phyloP scores from a whole-genome alignment of 2,329 filamentous ascomycete genomes.

The Ascochyta clinopodiicola region DNA sequence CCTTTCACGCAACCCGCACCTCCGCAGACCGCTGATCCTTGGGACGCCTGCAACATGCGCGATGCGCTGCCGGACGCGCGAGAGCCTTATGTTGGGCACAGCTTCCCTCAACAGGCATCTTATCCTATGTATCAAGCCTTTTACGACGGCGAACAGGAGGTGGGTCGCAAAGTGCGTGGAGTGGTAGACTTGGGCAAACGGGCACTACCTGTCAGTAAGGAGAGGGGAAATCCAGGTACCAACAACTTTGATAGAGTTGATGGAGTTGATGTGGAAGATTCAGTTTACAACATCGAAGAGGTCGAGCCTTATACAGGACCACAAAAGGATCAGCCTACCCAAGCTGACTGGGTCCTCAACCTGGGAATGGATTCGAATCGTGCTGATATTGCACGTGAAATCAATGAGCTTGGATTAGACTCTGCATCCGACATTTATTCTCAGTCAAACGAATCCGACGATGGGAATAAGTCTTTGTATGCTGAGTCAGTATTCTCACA shows the following conservation, averaged over 20 bases:
- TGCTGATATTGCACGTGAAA: slow-evolving; percentile 68
- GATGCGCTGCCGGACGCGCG: slow-evolving; percentile 26
- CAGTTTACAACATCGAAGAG: too few relatives aligned
- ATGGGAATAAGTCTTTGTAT: slow-evolving; percentile 27
- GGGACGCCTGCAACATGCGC: slow-evolving; percentile 32
- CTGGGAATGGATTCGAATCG: slow-evolving; percentile 67
- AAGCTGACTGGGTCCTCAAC: slow-evolving; percentile 73
- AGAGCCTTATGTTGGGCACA: slow-evolving; percentile 4
- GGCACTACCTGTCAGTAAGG: too few relatives aligned
- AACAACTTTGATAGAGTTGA: too few relatives aligned
- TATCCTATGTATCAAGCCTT: slow-evolving; percentile 21
- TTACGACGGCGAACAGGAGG: slow-evolving; percentile 24
- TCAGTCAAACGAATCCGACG: slow-evolving; percentile 53
- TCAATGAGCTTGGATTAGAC: slow-evolving; percentile 60
- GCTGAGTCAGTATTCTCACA: too few relatives aligned
- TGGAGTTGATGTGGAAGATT: too few relatives aligned
- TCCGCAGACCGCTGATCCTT: slow-evolving; percentile 22
- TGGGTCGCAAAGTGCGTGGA: too few relatives aligned
- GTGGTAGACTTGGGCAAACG: too few relatives aligned
- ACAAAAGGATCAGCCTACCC: slow-evolving; percentile 62
- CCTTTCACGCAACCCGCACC: slow-evolving; percentile 17
- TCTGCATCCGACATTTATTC: slow-evolving; percentile 39
- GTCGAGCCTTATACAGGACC: slow-evolving; percentile 20
- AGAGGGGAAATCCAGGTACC: too few relatives aligned
- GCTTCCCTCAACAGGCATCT: slow-evolving; percentile 27